Conservation (phyloP, 768 basidiomycete species). For the Clitopilus hobsonii region DNA sequence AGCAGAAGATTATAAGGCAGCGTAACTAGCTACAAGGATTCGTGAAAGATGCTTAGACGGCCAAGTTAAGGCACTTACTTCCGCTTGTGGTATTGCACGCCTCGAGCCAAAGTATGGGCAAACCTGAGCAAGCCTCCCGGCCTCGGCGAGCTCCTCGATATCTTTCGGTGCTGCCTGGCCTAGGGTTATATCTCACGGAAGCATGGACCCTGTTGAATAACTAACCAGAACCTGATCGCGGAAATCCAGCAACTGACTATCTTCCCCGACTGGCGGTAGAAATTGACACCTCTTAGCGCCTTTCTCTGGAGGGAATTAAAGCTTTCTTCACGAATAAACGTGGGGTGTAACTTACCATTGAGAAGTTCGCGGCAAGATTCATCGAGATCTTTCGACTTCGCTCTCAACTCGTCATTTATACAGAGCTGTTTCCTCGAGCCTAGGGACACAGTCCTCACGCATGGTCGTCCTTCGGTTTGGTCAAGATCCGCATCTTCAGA, state of each 20-base stretch:
- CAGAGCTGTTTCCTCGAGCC: conserved; percentile 91
- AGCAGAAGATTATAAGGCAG: conserved; percentile 92
- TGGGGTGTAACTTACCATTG: conserved; percentile 42
- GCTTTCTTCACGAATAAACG: background rate
- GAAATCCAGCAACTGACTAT: conserved; percentile 70
- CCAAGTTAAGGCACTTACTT: conserved; percentile 42
- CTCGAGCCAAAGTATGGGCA: conserved; percentile 96
- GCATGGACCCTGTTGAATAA: too few relatives aligned
- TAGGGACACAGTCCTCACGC: conserved; percentile 70
- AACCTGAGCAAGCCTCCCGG: conserved; percentile 62
- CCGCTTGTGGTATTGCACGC: conserved; percentile 83
- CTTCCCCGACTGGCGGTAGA: conserved; percentile 69
- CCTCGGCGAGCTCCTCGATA: conserved; percentile 83
- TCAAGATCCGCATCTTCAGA: conserved; percentile 18
- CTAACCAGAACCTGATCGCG: conserved; percentile 82
- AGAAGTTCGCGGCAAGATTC: conserved; percentile 84
- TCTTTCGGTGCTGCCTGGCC: conserved; percentile 90
- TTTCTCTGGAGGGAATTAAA: conserved; percentile 37
- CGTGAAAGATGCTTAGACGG: background rate
- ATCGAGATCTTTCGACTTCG: conserved; percentile 66
- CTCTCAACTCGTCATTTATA: conserved; percentile 76
- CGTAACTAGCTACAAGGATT: conserved; percentile 63
- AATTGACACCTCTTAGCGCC: conserved; percentile 69
- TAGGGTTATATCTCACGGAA: too few relatives aligned
- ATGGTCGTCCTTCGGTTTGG: conserved; percentile 14